Base-by-base conservation (phyloP, 306 rosid genomes). In the Trichosanthes truncata region DNA sequence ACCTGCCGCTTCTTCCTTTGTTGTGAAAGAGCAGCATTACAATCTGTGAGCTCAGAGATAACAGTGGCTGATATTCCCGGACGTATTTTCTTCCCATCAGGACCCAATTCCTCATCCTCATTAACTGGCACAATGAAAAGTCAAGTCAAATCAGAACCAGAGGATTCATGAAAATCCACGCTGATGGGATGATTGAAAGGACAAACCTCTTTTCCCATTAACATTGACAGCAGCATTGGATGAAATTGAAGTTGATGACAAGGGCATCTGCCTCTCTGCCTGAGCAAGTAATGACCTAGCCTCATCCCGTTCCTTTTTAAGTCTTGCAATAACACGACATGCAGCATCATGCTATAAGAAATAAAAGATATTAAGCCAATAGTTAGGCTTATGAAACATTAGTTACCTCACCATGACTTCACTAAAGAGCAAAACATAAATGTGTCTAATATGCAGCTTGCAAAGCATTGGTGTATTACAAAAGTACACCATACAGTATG, bases 271-370 rank as follows among this genome's bases (percentile, higher is more conserved):
- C 79, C 94, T 89, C 45, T 94, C 97, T 43, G 94, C 94, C 89
- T 83, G 97, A 36, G 97, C 94, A 82, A 94, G 97, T 49, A 92
- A 81, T 59, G 88, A 84, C 87, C 97, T 88, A 61, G 98, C 94
- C 67, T 94, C 98, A 43, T 94, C 98, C 74, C 97, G 83, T 87
- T 94, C 97, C 80, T 92, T 94, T 76, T 87, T 92, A 49, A 94
- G 94, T 61, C 98, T 89, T 29, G 97, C 94, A 84, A 94, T 94
- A 81, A 94, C 97, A 53, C 98, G 97, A 82, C 98, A 94, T 26
- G 98, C 98, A 69, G 98, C 98, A 92, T 94, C 98, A 80, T 94
- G 98, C 98, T 94, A 26, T 48, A 25, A 61, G 57, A 73, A 36
- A 40, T 7, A 73, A 23, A 17, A 59, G 46, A 14, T 56, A 61